Base-by-base conservation (phyloP, 441 rosid genomes). In the Erysimum pusillum region DNA sequence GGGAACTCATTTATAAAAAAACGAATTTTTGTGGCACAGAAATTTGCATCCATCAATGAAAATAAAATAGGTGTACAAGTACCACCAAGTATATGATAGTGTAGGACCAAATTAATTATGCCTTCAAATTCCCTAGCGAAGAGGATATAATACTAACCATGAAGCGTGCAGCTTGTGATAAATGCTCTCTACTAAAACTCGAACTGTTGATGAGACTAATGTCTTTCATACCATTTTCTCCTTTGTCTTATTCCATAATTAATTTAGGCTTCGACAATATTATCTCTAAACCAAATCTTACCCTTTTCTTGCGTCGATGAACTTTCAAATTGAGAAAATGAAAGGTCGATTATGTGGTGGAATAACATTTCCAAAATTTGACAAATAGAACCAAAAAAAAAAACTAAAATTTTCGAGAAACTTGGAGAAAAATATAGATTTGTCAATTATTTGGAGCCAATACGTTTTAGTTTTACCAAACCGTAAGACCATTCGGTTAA, bases 51-150 rank as follows among this genome's bases (percentile, higher is more conserved):
- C 38, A 68, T 69, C 0, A 54, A 36, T 42, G 44, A 59, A 46
- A 73, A 36, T 44, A 54, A 31, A 54, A 73, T 25, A 68, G 75
- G 71, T 74, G 75, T 54, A 68, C 17, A 51, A 62, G 48, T 63
- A 74, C 82, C 82, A 74, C 82, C 82, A 79, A 73, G 82, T 73
- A 79, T 79, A 68, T 68, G 71, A 68, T 63, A 39, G 75, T n/a
- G 75, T 79, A 73, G 82, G 82, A 74, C 78, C 82, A 62, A 32
- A 54, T 20, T 68, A 62, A 74, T 46, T 38, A 7, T 14, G 5
- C 66, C 1, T 4, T 28, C 61, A 67, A 61, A 73, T 78, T 54
- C 75, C 81, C 81, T 78, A 39, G 32, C 0, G 48, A 68, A 78
- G 65, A 78, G 81, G 81, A 67, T 20, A 78, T 70, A 62, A 78